Evolutionary conservation across 148 eudicot genomes (phyloP), one percentile per base, ranked within the genome.

Genomic region (Arctostaphylos glauca): DNA sequence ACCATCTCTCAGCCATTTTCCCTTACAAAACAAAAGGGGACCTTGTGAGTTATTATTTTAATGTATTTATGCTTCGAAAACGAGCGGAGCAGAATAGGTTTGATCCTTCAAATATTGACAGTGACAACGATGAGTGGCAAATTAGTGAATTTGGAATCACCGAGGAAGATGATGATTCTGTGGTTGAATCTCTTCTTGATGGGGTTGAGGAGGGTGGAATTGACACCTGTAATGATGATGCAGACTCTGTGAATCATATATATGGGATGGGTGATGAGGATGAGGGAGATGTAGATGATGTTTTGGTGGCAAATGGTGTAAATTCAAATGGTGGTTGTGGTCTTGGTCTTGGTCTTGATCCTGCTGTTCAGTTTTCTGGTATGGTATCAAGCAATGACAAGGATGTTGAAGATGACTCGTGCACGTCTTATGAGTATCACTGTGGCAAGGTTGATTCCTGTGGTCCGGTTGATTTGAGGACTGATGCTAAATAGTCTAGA

Each of bases 51-150:
- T 78, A 83, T 43, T 83, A 83, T 68, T 83, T 83, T n/a, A 83
- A 83, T 79, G 85, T 83, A 73, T 83, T 78, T 78, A 78, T 83
- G 85, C 82, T 83, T 72, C 82, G 53, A 55, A 83, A 59, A 71
- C 81, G 85, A 10, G 82, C 85, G 1, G 79, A 83, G 72, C 85
- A 83, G 78, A 83, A 79, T 56, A 72, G 85, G 64, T 78, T 68
- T 47, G 85, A 79, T 46, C 82, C 71, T 5, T 41, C 80, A 47
- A 83, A 83, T 46, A 74, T 79, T 16, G 85, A 83, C 82, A 83
- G 85, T 48, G 85, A 83, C 70, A 62, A 83, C 41, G 85, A 83
- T 58, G 82, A 83, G 77, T 72, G 77, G 72, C 78, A 83, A 60
- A 62, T 43, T 44, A 52, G 71, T 55, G 67, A 78, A 31, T 59